Conservation (phyloP, 2,329 filamentous ascomycete genomes). For the Beauveria bassiana region DNA sequence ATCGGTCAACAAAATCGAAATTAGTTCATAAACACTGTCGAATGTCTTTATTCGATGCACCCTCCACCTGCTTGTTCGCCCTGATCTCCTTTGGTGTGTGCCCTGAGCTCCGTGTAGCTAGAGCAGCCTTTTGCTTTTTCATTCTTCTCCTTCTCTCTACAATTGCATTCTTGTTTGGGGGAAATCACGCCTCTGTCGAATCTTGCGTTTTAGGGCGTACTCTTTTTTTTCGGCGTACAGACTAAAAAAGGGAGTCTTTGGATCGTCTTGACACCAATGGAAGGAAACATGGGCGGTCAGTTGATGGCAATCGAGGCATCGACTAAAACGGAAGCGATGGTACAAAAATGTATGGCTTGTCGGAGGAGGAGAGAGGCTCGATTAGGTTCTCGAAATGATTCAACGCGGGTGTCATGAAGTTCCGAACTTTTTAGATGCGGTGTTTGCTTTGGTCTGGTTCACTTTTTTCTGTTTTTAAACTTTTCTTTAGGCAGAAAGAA, state of each 20-base stretch:
- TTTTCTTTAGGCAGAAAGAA: conserved; percentile 11
- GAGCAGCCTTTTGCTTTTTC: conserved; percentile 3
- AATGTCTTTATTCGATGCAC: conserved; percentile 19
- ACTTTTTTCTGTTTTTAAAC: conserved; percentile 14
- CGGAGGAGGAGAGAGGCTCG: background rate
- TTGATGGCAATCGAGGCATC: background rate
- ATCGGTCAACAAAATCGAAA: conserved; percentile 48
- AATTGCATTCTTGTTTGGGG: conserved; percentile 23
- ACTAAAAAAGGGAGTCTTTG: conserved; percentile 6
- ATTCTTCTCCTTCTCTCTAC: conserved; percentile 19
- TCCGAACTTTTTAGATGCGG: conserved; percentile 10
- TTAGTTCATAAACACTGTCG: conserved; percentile 38
- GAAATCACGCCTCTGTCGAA: conserved; percentile 1
- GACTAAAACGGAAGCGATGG: background rate
- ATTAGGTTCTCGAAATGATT: background rate
- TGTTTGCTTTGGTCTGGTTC: conserved; percentile 11
- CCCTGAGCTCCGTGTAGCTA: conserved; percentile 10
- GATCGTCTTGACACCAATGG: background rate
- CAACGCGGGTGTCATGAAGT: conserved; percentile 6
- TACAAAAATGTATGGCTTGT: background rate
- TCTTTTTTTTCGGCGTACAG: conserved; percentile 7
- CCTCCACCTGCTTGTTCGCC: conserved; percentile 13
- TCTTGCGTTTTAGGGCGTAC: background rate
- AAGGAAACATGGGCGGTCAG: background rate
- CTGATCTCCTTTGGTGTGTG: conserved; percentile 15